Evolutionary conservation across 2,329 filamentous ascomycete genomes (phyloP), one percentile per base, ranked within the genome.

Genomic region (Teratosphaeria destructans): DNA sequence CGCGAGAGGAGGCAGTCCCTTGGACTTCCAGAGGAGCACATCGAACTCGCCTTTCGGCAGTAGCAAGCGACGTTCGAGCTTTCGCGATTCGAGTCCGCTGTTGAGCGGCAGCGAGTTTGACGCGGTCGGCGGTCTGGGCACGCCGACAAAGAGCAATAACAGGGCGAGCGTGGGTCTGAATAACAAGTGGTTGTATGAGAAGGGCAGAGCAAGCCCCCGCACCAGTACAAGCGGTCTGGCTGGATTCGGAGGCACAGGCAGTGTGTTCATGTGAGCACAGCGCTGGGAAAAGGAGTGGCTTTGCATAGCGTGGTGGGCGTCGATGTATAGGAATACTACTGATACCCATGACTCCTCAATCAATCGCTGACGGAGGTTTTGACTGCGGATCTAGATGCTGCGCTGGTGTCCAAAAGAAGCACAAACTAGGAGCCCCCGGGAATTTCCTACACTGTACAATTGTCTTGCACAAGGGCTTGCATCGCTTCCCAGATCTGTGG

Each of bases 181-280:
- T 74, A 96, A 85, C 77, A 95, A 94, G 76, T 97, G 93, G 93
- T 75, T 96, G 61, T 97, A 96, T 71, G 90, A 96, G 74, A 89
- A 86, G 75, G 87, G 88, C 19, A 70, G 67, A 78, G 85, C 71
- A 72, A 85, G 71, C 76, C 81, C 65, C 78, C 80, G 57, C 16
- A 47, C 3, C 34, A 37, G 32, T 29, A 26, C 23, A 29, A 27
- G 34, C 23, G 54, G 60, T 27, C 39, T 62, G n/a, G 43, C 55
- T 54, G 61, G 57, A 29, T 62, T 62, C 56, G 60, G 60, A 16
- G 60, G 60, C 1, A 34, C 54, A 8, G 60, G 60, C 34, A 62
- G 60, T 54, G 58, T 62, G 12, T 62, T 62, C 8, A 49, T 19
- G n/a, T 49, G 19, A 49, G 43, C 43, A 19, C 16, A n/a, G n/a